These are phyloP conservation scores for Lactarius indigo DNA, from an alignment of 768 basidiomycete species.

Conservation along the genomic window DNA sequence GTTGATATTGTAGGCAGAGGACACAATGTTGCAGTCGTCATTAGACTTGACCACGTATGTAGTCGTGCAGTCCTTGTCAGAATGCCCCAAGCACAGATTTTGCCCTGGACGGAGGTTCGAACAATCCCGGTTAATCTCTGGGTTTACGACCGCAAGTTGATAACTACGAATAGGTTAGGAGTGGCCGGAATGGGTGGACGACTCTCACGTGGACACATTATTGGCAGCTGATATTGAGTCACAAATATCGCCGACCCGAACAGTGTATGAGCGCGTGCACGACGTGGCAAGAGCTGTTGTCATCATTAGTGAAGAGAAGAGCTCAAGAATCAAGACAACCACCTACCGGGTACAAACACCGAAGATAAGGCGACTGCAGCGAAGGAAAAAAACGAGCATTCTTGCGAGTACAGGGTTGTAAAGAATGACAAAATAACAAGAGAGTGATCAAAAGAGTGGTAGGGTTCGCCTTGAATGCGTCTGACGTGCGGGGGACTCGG, in stretches of 20 bases:
- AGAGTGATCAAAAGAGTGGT: constrained; percentile 13
- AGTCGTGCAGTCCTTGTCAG: constrained; percentile 56
- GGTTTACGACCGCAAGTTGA: constrained; percentile 68
- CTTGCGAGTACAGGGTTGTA: background rate
- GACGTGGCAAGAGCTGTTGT: constrained; percentile 17
- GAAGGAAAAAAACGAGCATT: constrained; percentile 4
- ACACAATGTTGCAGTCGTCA: constrained; percentile 60
- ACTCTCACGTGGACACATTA: constrained; percentile 58
- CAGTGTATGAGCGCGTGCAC: constrained; percentile 62
- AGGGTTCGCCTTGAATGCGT: background rate
- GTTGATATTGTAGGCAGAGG: constrained; percentile 42
- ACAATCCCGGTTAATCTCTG: constrained; percentile 45
- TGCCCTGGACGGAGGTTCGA: constrained; percentile 52
- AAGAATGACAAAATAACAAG: background rate
- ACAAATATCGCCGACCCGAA: constrained; percentile 57
- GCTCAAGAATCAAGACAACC: no score
- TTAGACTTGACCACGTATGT: constrained; percentile 53
- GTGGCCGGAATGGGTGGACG: background rate
- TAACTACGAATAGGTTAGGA: constrained; percentile 42
- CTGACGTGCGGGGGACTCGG: background rate
- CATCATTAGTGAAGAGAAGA: background rate
- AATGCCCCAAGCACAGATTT: constrained; percentile 58
- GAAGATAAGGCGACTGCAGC: background rate
- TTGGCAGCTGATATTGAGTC: constrained; percentile 61
- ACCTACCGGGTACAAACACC: constrained; percentile 5